phyloP scores from a whole-genome alignment of 257 asterid species.

The Osmanthus fragrans region DNA sequence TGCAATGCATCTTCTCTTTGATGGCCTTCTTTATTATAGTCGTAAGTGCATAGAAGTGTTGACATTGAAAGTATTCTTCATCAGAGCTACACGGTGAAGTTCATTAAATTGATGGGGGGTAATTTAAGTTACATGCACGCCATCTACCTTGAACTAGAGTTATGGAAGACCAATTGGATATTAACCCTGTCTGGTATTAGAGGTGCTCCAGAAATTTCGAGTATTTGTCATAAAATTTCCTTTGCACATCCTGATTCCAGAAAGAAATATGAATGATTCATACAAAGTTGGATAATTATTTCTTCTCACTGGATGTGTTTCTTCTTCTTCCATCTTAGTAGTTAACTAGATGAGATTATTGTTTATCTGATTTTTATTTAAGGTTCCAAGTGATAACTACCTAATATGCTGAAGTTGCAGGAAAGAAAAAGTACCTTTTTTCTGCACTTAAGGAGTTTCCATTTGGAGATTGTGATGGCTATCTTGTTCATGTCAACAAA shows the following conservation, averaged over 20 bases:
- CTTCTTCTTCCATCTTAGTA: neutral
- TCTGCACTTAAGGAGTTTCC: neutral
- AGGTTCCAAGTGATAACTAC: neutral
- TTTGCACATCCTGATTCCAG: neutral
- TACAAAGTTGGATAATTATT: neutral
- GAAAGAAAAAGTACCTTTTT: conserved; percentile 4
- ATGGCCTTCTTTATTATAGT: too few relatives aligned
- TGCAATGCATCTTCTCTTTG: too few relatives aligned
- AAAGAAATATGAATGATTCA: neutral
- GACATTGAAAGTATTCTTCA: too few relatives aligned
- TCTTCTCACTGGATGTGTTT: neutral
- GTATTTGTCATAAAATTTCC: neutral
- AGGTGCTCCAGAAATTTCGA: too few relatives aligned
- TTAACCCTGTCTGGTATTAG: too few relatives aligned
- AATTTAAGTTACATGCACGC: too few relatives aligned
- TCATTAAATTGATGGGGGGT: too few relatives aligned
- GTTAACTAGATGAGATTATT: neutral
- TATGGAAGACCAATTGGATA: too few relatives aligned
- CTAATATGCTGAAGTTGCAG: conserved; percentile 31
- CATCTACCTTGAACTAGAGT: too few relatives aligned
- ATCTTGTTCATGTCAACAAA: conserved; percentile 20
- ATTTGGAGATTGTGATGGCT: neutral
- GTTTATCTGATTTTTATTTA: neutral
- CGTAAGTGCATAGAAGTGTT: too few relatives aligned
- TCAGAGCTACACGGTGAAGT: too few relatives aligned